Conservation (phyloP, 495 filamentous ascomycete species). For the Ramalina intermedia region DNA sequence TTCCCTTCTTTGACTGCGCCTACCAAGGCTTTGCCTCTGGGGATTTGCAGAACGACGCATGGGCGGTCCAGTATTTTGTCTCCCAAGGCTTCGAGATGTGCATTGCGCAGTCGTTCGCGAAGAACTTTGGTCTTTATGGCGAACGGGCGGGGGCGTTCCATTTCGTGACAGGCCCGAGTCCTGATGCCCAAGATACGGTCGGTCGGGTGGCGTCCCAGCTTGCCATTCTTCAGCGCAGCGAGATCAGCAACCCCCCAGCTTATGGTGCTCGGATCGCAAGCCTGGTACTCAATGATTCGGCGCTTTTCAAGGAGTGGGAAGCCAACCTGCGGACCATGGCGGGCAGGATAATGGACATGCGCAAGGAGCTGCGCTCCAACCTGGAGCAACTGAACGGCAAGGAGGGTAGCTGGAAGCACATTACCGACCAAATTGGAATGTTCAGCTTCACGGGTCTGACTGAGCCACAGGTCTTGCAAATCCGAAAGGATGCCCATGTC, state of each 20-base stretch:
- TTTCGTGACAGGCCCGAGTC: slow-evolving; percentile 61
- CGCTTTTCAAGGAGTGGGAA: slow-evolving; percentile 87
- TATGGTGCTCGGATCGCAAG: slow-evolving; percentile 86
- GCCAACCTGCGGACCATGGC: slow-evolving; percentile 86
- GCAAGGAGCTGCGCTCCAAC: slow-evolving; percentile 54
- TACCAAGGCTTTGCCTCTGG: slow-evolving; percentile 98
- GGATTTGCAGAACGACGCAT: slow-evolving; percentile 68
- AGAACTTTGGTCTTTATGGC: slow-evolving; percentile 98
- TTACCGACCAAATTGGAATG: slow-evolving; percentile 98
- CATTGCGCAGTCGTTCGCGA: slow-evolving; percentile 91
- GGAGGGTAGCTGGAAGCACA: slow-evolving; percentile 88
- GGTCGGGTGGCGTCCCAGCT: slow-evolving; percentile 70
- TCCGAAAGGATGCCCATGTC: slow-evolving; percentile 70
- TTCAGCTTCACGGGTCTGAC: slow-evolving; percentile 90
- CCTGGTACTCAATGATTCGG: slow-evolving; percentile 64
- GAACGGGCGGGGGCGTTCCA: slow-evolving; percentile 96
- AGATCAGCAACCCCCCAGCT: slow-evolving; percentile 92
- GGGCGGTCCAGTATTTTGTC: slow-evolving; percentile 85
- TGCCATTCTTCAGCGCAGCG: slow-evolving; percentile 85
- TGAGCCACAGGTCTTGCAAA: slow-evolving; percentile 69
- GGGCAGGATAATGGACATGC: slow-evolving; percentile 84
- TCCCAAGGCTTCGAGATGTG: slow-evolving; percentile 91
- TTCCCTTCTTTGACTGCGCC: slow-evolving; percentile 97
- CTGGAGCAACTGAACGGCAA: slow-evolving; percentile 64
- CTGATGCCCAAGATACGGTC: slow-evolving; percentile 47